Conservation (phyloP, 495 filamentous ascomycete species). For the Daldinia decipiens region DNA sequence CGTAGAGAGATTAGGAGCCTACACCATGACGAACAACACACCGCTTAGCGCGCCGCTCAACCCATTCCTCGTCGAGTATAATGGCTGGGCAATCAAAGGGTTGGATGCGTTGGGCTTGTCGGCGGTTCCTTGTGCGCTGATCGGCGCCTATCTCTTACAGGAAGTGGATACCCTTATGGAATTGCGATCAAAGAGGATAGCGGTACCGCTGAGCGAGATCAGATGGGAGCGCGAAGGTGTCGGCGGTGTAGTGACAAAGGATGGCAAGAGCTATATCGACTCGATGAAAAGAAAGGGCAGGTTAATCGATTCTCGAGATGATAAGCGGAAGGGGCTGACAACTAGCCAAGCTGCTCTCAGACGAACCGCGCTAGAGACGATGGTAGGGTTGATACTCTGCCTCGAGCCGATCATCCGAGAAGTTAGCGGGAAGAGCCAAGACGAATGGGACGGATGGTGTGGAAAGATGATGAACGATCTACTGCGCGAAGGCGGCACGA, state of each 20-base stretch:
- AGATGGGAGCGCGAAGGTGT: conserved; percentile 87
- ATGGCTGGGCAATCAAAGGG: conserved; percentile 80
- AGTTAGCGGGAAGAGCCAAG: conserved; percentile 82
- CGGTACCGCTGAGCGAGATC: conserved; percentile 85
- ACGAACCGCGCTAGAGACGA: conserved; percentile 79
- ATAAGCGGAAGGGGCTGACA: conserved; percentile 62
- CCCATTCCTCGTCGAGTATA: conserved; percentile 83
- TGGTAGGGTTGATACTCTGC: conserved; percentile 87
- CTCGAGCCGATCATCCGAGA: conserved; percentile 86
- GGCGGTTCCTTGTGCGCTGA: conserved; percentile 80
- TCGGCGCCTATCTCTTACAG: conserved; percentile 81
- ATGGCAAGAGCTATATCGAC: conserved; percentile 62
- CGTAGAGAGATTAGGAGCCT: conserved; percentile 75
- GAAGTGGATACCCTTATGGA: conserved; percentile 77
- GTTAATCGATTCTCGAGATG: conserved; percentile 35
- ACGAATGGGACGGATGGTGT: conserved; percentile 94
- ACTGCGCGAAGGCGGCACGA: conserved; percentile 78
- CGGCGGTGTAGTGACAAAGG: conserved; percentile 63
- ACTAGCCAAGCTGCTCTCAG: conserved; percentile 78
- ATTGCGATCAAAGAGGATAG: conserved; percentile 78
- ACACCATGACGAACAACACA: conserved; percentile 83
- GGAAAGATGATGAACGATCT: conserved; percentile 86
- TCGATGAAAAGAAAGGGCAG: conserved; percentile 49
- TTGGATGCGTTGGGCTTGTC: conserved; percentile 76
- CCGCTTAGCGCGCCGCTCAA: conserved; percentile 82